phyloP scores from a whole-genome alignment of 1,139 yeast species.

The Yamadazyma conglobata region DNA sequence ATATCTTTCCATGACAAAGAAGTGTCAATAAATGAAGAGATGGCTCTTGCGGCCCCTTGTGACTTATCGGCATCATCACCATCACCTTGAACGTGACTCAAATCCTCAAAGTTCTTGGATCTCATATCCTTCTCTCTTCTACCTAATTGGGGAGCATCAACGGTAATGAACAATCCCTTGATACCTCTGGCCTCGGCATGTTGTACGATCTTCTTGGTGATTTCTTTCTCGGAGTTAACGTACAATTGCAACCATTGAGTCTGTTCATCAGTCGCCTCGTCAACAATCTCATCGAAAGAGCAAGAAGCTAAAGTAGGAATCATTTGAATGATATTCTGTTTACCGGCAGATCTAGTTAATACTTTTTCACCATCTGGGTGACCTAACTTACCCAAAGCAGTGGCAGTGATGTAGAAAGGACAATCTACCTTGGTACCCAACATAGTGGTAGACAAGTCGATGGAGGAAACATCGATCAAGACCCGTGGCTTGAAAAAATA shows the following conservation, averaged over 20 bases:
- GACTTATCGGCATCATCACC: conserved; percentile 57
- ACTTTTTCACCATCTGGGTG: conserved; percentile 77
- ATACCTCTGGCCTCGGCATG: conserved; percentile 76
- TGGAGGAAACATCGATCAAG: conserved; percentile 62
- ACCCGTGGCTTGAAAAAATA: conserved; percentile 81
- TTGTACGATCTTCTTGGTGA: conserved; percentile 57
- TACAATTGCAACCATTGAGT: conserved; percentile 89
- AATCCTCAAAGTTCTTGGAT: conserved; percentile 30
- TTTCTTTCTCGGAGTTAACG: conserved; percentile 58
- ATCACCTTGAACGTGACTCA: conserved; percentile 58
- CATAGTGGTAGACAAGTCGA: conserved; percentile 39
- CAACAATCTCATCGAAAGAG: conserved; percentile 68
- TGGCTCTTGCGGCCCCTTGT: conserved; percentile 87
- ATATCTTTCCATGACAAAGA: conserved; percentile 65
- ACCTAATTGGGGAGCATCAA: conserved; percentile 95
- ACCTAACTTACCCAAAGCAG: conserved; percentile 78
- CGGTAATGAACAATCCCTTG: conserved; percentile 80
- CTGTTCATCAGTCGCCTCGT: conserved; percentile 46
- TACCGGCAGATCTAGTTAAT: conserved; percentile 69
- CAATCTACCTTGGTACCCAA: conserved; percentile 34
- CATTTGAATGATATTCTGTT: conserved; percentile 71
- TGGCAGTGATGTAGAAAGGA: conserved; percentile 77
- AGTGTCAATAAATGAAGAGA: conserved; percentile 84
- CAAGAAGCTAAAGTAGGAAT: conserved; percentile 77
- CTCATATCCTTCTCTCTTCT: conserved; percentile 74